phyloP scores from a whole-genome alignment of 129 eudicot genomes.

The Arctium lappa region DNA sequence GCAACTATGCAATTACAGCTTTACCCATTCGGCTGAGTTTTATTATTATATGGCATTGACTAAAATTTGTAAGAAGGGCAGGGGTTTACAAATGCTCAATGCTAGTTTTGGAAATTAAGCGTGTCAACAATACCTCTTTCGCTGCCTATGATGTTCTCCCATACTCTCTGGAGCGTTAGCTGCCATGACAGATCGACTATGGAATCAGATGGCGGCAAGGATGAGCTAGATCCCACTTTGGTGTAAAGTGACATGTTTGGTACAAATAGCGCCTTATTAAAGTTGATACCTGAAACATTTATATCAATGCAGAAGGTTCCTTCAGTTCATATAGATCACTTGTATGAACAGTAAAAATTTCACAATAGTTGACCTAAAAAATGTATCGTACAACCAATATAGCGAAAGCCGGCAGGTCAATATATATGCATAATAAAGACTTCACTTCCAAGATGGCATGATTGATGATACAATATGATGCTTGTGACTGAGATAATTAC shows the following conservation, averaged over 20 bases:
- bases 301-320: not conserved
- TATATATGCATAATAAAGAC: not conserved
- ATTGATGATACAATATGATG: constrained; percentile 1
- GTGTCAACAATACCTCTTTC: constrained; percentile 52
- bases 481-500: constrained; percentile 40
- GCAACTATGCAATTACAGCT: too few relatives aligned
- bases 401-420: too few relatives aligned
- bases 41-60: not conserved
- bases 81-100: not conserved
- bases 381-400: too few relatives aligned
- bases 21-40: not conserved
- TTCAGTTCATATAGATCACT: not conserved
- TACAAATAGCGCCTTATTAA: constrained; percentile 84
- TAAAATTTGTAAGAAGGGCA: too few relatives aligned
- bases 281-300: constrained; percentile 63
- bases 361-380: not conserved
- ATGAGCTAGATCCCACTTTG: constrained; percentile 58
- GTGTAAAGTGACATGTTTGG: constrained; percentile 82
- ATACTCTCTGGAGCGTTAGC: constrained; percentile 77
- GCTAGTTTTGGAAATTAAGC: not conserved
- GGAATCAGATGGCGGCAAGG: constrained; percentile 44
- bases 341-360: not conserved
- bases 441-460: constrained; percentile 3
- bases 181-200: constrained; percentile 87
- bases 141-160: constrained; percentile 55